phyloP scores from a whole-genome alignment of 106 monocot species.

The Dendrobium nobile region DNA sequence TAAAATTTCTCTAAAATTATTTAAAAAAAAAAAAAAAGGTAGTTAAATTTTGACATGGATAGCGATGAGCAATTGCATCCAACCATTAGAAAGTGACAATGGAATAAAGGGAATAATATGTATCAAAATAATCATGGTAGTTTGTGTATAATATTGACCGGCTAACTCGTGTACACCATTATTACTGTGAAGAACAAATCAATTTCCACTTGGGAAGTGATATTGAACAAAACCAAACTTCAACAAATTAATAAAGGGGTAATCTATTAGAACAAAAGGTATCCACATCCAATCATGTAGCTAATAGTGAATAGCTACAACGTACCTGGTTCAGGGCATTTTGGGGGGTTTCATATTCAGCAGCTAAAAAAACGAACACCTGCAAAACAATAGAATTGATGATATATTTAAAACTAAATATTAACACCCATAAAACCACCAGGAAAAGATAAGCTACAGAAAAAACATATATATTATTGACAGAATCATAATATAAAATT shows the following conservation, averaged over 20 bases:
- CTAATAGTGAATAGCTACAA: not conserved
- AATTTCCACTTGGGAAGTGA: not conserved
- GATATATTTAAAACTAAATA: not conserved
- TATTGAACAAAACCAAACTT: not conserved
- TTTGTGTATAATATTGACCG: no score
- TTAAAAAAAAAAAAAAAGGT: not conserved
- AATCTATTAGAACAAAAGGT: not conserved
- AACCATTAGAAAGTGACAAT: not conserved
- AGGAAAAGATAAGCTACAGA: not conserved
- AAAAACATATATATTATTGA: not conserved
- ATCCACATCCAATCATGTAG: not conserved
- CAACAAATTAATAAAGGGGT: not conserved
- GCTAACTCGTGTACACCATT: not conserved
- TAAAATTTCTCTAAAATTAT: not conserved
- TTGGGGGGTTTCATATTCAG: constrained; percentile 79
- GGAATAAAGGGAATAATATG: not conserved
- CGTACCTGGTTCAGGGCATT: constrained; percentile 86
- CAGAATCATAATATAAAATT: not conserved
- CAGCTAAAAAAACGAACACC: constrained; percentile 97
- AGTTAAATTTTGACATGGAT: not conserved
- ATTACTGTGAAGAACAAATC: not conserved
- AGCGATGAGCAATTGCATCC: not conserved
- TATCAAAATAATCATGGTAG: not conserved
- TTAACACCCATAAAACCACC: not conserved
- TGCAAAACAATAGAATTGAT: constrained; percentile 14